Evolutionary conservation across 768 basidiomycete genomes (phyloP).

Genomic region (Rickenella mellea): DNA sequence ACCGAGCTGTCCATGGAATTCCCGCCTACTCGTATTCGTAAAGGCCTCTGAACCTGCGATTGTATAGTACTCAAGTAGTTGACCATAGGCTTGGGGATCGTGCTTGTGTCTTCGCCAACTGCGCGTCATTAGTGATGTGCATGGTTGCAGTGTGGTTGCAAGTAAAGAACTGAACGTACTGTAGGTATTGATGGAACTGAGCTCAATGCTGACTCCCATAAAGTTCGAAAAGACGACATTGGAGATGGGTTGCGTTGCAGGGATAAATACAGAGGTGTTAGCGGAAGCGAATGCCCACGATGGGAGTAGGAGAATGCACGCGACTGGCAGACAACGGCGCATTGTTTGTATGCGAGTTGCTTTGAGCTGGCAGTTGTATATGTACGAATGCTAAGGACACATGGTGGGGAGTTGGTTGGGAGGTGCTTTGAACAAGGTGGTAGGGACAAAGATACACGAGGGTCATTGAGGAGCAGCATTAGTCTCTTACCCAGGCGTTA

Average conservation of each 20-base stretch:
- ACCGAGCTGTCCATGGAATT: slow-evolving; percentile 35
- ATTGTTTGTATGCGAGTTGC: no score
- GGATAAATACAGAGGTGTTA: no score
- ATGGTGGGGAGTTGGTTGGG: no score
- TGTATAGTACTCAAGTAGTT: slow-evolving; percentile 52
- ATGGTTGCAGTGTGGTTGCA: background rate
- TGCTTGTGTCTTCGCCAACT: slow-evolving; percentile 44
- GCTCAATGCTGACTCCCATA: slow-evolving; percentile 55
- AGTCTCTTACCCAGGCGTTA: no score
- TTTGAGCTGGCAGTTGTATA: no score
- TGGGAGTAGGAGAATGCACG: no score
- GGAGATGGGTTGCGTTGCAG: slow-evolving; percentile 22
- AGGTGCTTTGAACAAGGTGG: no score
- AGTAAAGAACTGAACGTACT: slow-evolving; percentile 23
- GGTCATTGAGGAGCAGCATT: no score
- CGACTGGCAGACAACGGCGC: no score
- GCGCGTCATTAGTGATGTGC: slow-evolving; percentile 1
- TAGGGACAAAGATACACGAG: no score
- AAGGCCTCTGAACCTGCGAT: slow-evolving; percentile 31
- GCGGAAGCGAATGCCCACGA: no score
- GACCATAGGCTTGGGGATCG: slow-evolving; percentile 43
- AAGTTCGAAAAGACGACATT: slow-evolving; percentile 44
- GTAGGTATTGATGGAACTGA: slow-evolving; percentile 51
- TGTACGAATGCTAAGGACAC: no score
- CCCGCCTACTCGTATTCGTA: slow-evolving; percentile 42